Percentiles rank a stretch among this genome's conserved stretches.
Conservation (phyloP, 139 green algal genomes). For the Nannochloris sp. region DNA sequence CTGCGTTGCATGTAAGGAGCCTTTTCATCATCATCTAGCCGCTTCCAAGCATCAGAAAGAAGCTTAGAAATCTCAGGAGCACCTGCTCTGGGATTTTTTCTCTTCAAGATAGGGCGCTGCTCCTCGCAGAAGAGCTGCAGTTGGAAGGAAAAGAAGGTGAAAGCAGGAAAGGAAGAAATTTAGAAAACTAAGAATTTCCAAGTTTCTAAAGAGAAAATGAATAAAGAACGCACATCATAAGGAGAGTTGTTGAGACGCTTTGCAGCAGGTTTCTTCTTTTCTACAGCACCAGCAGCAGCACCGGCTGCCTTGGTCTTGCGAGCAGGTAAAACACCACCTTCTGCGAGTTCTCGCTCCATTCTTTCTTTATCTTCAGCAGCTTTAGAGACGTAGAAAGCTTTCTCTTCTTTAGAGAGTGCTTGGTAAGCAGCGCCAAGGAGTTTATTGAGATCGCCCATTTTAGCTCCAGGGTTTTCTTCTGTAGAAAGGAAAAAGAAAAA, state of each 20-base stretch:
- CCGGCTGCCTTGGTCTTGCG: neutral
- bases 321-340: neutral
- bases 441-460: constrained; percentile 15
- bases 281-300: neutral
- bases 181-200: neutral
- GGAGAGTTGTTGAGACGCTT: neutral
- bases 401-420: constrained; percentile 6
- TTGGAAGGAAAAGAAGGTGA: neutral
- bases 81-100: constrained; percentile 9
- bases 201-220: neutral
- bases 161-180: neutral
- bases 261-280: neutral
- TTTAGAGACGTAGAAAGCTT: neutral
- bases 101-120: constrained; percentile 7
- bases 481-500: no score
- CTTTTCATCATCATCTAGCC: neutral
- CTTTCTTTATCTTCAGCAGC: constrained; percentile 17
- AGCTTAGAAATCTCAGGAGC: constrained; percentile 9
- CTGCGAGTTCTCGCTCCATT: constrained; percentile 7
- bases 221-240: neutral
- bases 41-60: constrained; percentile 21
- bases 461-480: constrained; percentile 8
- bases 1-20: neutral
- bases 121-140: constrained; percentile 36
- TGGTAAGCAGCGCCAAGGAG: constrained; percentile 17